These are phyloP conservation scores for Saccharomyces hybrid DNA, from an alignment of 1,139 yeast species.

Conservation along the genomic window DNA sequence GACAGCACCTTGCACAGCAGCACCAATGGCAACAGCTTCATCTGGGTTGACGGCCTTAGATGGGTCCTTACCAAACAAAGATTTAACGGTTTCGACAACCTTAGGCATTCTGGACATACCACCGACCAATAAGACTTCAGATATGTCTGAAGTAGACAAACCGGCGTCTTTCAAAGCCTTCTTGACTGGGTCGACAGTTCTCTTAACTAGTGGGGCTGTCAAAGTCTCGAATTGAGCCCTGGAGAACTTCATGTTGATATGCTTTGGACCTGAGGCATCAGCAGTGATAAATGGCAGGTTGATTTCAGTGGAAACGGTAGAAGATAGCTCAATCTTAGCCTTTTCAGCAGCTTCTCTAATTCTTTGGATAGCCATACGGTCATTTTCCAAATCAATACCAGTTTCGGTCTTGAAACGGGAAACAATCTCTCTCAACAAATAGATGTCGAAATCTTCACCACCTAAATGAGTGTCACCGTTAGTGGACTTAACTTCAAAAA, in stretches of 20 bases:
- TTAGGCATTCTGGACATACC: slow-evolving; percentile 98
- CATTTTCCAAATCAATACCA: slow-evolving; percentile 62
- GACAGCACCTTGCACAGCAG: slow-evolving; percentile 96
- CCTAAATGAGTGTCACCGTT: slow-evolving; percentile 95
- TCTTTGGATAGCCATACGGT: slow-evolving; percentile 76
- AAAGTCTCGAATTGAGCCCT: slow-evolving; percentile 95
- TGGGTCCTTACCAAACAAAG: slow-evolving; percentile 86
- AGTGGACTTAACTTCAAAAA: slow-evolving; percentile 89
- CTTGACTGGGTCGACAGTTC: slow-evolving; percentile 87
- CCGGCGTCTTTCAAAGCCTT: slow-evolving; percentile 87
- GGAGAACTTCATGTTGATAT: slow-evolving; percentile 53
- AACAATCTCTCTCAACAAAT: slow-evolving; percentile 76
- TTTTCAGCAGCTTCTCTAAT: slow-evolving; percentile 94
- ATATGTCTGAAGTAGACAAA: slow-evolving; percentile 71
- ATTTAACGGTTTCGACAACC: slow-evolving; percentile 84
- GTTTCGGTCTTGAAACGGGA: slow-evolving; percentile 86
- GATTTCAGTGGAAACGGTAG: slow-evolving; percentile 45
- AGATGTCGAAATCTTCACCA: slow-evolving; percentile 95
- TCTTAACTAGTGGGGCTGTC: slow-evolving; percentile 78
- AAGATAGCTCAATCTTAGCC: slow-evolving; percentile 90
- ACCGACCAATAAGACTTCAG: slow-evolving; percentile 91
- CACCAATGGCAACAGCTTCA: slow-evolving; percentile 97
- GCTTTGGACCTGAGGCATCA: slow-evolving; percentile 8
- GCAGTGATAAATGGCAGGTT: slow-evolving; percentile 7
- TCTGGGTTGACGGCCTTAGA: slow-evolving; percentile 96